Evolutionary conservation across 2,329 filamentous ascomycete species (phyloP).

Genomic region (Cordyceps farinosa): DNA sequence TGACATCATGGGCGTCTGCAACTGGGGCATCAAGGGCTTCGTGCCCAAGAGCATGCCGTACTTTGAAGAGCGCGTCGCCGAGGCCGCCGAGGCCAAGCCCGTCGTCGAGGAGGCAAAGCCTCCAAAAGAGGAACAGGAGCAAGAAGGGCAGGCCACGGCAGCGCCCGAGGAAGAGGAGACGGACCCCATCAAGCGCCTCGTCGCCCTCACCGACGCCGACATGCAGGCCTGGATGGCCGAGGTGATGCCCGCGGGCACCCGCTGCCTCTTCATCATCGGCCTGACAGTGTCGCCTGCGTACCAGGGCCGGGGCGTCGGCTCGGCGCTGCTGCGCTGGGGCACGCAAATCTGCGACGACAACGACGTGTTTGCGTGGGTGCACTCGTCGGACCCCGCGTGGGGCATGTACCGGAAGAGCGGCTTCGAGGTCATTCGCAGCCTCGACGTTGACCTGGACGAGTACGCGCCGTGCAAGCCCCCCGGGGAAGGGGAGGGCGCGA

Average conservation of each 20-base stretch:
- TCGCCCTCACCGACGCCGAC: conserved; percentile 29
- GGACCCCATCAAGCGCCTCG: conserved; percentile 29
- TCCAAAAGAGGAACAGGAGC: conserved; percentile 9
- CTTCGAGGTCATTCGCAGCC: conserved; percentile 28
- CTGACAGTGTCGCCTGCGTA: conserved; percentile 31
- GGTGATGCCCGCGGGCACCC: conserved; percentile 31
- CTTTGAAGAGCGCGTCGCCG: conserved; percentile 18
- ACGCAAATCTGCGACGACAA: conserved; percentile 28
- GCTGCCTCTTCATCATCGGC: conserved; percentile 32
- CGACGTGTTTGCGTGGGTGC: conserved; percentile 33
- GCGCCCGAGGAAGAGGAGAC: conserved; percentile 15
- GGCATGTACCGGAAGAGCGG: conserved; percentile 30
- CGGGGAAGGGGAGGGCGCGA: conserved; percentile 24
- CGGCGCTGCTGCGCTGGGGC: conserved; percentile 31
- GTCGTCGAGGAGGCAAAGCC: not conserved
- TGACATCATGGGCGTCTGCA: conserved; percentile 28
- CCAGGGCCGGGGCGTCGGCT: conserved; percentile 32
- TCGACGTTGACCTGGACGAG: conserved; percentile 32
- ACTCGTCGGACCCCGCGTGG: conserved; percentile 32
- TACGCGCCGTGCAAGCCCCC: conserved; percentile 28
- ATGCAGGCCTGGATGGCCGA: conserved; percentile 30
- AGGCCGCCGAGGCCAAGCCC: not conserved
- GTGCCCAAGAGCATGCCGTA: conserved; percentile 24
- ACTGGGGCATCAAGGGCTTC: conserved; percentile 33
- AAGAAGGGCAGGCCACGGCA: not conserved